Conservation (phyloP, 2,329 filamentous ascomycete species). For the Scedosporium dehoogii region DNA sequence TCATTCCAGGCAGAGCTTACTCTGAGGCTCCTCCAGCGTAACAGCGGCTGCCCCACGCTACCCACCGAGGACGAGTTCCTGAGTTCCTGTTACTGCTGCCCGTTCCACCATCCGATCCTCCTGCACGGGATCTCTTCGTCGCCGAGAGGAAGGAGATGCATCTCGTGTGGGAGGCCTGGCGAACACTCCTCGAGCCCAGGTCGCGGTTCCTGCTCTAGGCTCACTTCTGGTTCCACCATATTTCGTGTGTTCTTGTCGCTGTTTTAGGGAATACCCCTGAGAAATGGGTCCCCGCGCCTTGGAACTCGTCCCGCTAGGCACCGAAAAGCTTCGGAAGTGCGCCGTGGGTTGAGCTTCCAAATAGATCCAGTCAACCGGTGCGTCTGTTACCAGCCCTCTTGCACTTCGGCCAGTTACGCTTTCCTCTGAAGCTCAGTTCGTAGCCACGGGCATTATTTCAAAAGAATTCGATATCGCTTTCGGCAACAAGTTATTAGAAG, state of each 20-base stretch:
- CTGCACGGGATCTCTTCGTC: slow-evolving; percentile 16
- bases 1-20: not conserved
- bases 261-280: not conserved
- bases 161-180: slow-evolving; percentile 16
- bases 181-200: slow-evolving; percentile 23
- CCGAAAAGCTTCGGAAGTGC: not conserved
- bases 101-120: slow-evolving; percentile 16
- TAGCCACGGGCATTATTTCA: too few relatives aligned
- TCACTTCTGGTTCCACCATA: slow-evolving; percentile 9
- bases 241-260: slow-evolving; percentile 8
- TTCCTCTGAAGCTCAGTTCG: too few relatives aligned
- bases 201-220: slow-evolving; percentile 23
- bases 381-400: too few relatives aligned
- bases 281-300: not conserved
- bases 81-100: slow-evolving; percentile 9
- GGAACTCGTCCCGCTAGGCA: not conserved
- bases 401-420: too few relatives aligned
- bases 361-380: too few relatives aligned
- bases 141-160: slow-evolving; percentile 22
- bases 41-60: not conserved
- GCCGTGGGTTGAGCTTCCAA: not conserved
- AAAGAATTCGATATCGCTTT: too few relatives aligned
- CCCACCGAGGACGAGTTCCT: not conserved
- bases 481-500: too few relatives aligned
- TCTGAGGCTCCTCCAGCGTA: not conserved